Base-by-base conservation (phyloP, 164 flowering plant species). In the Warburgia ugandensis region DNA sequence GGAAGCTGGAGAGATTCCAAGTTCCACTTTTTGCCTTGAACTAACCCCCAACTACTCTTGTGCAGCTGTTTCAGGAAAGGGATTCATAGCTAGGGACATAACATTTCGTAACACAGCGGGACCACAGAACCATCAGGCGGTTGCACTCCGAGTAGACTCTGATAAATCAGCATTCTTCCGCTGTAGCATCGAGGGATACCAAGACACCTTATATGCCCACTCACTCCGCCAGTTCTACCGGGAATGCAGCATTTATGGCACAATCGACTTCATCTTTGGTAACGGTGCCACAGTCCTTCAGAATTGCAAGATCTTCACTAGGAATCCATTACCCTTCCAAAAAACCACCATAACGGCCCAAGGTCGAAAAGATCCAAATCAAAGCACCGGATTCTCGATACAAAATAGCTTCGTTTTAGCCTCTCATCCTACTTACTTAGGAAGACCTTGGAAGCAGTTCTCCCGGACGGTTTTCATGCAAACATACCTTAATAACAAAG, bases 221-320 rank as follows among this genome's bases (percentile, higher is more conserved):
- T 89, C 95, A 1, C 95, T 89, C 45, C 80, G 95, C 40, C 94
- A 85, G 49, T 85, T 89, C 66, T 89, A 72, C 67, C 84, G 92
- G 1, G 97, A 88, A 51, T 88, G 97, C 50, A 54, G 40, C 75
- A 74, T 88, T 37, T 68, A 75, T 21, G 97, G 95, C 35, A 89
- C 97, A 54, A 78, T 89, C 22, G 97, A 89, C 63, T 89, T 79
- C 85, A 85, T 89, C 2, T 83, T 89, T 37, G 97, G 97, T 56
- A 89, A 89, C 35, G 95, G 94, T 0, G 95, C 89, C 0, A 90
- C 95, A 0, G 82, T 85, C 23, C 74, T 89, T 20, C 94, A 89
- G 45, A 71, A 68, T 53, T 89, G 97, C 83, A 79, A 74, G 32
- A 85, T 89, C 33, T 76, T 59, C 78, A 74, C 95, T 2, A 48